These are phyloP conservation scores for Hypericum perforatum DNA, from an alignment of 345 rosid genomes.

Conservation along the genomic window DNA sequence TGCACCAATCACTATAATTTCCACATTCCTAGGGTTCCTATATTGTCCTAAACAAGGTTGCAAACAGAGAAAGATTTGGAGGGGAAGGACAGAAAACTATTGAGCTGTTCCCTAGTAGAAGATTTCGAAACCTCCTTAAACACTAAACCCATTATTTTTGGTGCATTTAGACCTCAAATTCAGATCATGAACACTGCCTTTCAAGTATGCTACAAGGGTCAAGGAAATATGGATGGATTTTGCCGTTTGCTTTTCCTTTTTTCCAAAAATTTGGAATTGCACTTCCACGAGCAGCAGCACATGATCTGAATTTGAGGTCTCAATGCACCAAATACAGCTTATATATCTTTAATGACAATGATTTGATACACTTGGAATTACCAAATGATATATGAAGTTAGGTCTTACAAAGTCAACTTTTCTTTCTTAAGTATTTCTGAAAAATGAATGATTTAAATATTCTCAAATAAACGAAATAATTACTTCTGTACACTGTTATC, in stretches of 20 bases:
- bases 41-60: conserved; percentile 17
- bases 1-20: conserved; percentile 15
- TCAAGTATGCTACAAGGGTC: conserved; percentile 22
- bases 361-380: no score
- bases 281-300: conserved; percentile 1
- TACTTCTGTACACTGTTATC: no score
- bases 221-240: conserved; percentile 21
- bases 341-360: no score
- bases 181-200: conserved; percentile 1
- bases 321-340: no score
- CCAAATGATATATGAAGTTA: no score
- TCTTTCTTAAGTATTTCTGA: no score
- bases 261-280: neutral
- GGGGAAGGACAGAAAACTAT: conserved; percentile 1
- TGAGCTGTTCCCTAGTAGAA: no score
- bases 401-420: no score
- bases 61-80: conserved; percentile 24
- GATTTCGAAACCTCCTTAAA: conserved; percentile 6
- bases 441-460: no score
- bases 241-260: conserved; percentile 24
- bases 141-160: neutral
- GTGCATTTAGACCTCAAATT: no score
- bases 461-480: no score
- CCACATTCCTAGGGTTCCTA: conserved; percentile 24
- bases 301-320: no score